Conservation (phyloP, 1,284 basidiomycete species). For the Ganoderma sinense region DNA sequence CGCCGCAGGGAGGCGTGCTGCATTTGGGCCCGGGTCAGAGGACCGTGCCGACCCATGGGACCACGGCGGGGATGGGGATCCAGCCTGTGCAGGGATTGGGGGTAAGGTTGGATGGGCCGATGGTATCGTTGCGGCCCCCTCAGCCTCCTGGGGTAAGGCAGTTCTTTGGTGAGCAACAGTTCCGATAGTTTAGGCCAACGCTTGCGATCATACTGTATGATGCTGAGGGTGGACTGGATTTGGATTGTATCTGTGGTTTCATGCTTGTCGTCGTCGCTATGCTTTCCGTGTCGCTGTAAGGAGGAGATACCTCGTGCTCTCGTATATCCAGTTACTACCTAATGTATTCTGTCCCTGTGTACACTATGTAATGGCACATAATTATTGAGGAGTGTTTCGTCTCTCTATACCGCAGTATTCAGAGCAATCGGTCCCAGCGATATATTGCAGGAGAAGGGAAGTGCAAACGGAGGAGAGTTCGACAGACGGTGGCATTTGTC, state of each 20-base stretch:
- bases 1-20: conserved; percentile 18
- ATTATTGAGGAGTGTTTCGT: neutral
- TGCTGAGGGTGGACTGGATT: neutral
- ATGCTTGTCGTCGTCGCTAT: neutral
- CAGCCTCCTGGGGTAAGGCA: conserved; percentile 21
- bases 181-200: conserved; percentile 1
- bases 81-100: neutral
- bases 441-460: neutral
- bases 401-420: neutral
- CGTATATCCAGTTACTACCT: conserved; percentile 5
- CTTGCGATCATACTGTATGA: neutral
- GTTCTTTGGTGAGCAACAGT: conserved; percentile 16
- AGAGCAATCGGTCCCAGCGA: neutral
- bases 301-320: neutral
- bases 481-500: neutral
- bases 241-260: conserved; percentile 3
- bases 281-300: neutral
- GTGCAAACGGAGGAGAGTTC: too few relatives aligned
- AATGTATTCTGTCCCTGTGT: conserved; percentile 3
- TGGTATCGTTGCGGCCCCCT: conserved; percentile 34
- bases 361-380: neutral
- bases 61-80: neutral
- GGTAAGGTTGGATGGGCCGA: conserved; percentile 30
- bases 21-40: conserved; percentile 2
- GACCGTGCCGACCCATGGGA: neutral